These are phyloP conservation scores for Melastoma candidum DNA, from an alignment of 441 rosid species.

Conservation along the genomic window DNA sequence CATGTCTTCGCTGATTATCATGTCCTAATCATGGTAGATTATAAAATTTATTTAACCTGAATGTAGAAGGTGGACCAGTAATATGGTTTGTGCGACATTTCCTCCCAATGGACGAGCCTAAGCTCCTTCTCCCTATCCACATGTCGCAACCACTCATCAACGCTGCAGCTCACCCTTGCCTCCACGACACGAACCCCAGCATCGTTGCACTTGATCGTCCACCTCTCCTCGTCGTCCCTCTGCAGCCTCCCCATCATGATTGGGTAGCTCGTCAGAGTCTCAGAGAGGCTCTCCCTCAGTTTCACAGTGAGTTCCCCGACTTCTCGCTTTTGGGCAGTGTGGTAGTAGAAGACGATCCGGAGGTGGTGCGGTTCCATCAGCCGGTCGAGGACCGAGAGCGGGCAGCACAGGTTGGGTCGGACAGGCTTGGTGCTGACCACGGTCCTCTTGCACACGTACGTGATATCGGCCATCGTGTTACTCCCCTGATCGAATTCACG, in stretches of 20 bases:
- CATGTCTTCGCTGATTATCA: neutral
- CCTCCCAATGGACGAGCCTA: conserved; percentile 64
- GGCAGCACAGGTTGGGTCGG: conserved; percentile 24
- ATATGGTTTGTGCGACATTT: conserved; percentile 36
- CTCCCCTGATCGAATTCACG: neutral
- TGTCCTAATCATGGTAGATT: neutral
- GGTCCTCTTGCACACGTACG: conserved; percentile 44
- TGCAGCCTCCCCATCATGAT: conserved; percentile 42
- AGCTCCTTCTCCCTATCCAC: conserved; percentile 48
- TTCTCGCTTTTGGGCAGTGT: conserved; percentile 10
- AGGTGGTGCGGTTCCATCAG: conserved; percentile 50
- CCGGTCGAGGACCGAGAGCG: conserved; percentile 48
- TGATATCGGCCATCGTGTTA: conserved; percentile 23
- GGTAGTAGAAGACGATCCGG: conserved; percentile 39
- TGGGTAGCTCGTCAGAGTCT: conserved; percentile 37
- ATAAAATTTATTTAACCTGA: conserved; percentile 25
- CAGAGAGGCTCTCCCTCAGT: conserved; percentile 41
- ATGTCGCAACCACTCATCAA: conserved; percentile 45
- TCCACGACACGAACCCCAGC: conserved; percentile 62
- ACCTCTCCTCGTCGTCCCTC: conserved; percentile 23
- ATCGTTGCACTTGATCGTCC: conserved; percentile 67
- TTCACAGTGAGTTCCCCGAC: conserved; percentile 33
- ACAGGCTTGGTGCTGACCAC: conserved; percentile 55
- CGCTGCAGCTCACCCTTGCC: conserved; percentile 39
- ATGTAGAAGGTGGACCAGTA: conserved; percentile 72